Evolutionary conservation across 345 rosid species (phyloP).

Genomic region (Aurinia saxatilis): DNA sequence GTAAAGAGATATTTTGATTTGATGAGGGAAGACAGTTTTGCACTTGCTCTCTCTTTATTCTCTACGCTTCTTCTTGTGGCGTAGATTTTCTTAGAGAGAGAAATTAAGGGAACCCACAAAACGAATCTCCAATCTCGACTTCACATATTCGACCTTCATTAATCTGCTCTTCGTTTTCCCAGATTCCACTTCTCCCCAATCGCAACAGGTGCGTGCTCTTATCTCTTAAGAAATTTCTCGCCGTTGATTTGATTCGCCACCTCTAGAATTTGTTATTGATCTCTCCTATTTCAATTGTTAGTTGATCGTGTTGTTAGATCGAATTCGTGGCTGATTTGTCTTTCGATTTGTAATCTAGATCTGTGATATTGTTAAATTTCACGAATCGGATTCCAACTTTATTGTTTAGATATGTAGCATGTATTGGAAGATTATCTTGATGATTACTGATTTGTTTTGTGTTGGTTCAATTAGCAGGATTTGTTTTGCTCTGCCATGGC

Average conservation of each 20-base stretch:
- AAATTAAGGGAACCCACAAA: neutral
- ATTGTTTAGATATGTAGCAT: too few relatives aligned
- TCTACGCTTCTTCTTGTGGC: constrained; percentile 25
- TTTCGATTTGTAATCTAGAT: neutral
- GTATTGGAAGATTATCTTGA: too few relatives aligned
- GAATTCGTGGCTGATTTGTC: neutral
- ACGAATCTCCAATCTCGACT: constrained; percentile 9
- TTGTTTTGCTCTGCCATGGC: constrained; percentile 51
- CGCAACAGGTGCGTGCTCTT: constrained; percentile 2
- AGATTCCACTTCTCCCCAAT: neutral
- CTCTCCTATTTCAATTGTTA: neutral
- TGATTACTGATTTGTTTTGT: too few relatives aligned
- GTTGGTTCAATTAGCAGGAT: too few relatives aligned
- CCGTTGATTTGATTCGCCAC: neutral
- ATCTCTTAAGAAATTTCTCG: neutral
- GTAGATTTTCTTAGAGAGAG: constrained; percentile 22
- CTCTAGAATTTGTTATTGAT: neutral
- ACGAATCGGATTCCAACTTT: too few relatives aligned
- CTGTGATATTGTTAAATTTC: neutral
- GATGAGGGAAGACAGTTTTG: too few relatives aligned
- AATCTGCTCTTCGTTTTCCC: neutral
- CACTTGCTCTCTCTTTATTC: neutral
- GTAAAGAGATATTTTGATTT: neutral
- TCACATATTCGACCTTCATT: neutral
- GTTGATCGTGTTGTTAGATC: neutral